Percentiles rank a stretch among this genome's conserved stretches.
phyloP scores from a whole-genome alignment of 306 rosid species.

The Cucurbita maxima region DNA sequence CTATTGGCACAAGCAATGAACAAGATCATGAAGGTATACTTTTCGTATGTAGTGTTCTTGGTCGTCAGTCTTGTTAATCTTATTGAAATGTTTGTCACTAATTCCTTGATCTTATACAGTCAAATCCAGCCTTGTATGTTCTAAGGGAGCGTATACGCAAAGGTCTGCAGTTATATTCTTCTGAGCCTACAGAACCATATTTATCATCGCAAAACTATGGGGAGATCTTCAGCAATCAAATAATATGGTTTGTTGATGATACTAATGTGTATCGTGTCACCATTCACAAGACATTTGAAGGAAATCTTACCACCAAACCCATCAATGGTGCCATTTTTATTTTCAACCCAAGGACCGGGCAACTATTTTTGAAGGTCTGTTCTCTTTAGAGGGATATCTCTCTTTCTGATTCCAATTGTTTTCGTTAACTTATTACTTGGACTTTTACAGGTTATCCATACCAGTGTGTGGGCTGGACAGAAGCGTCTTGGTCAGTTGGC shows the following conservation, averaged over 20 bases:
- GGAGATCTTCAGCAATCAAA: constrained; percentile 98
- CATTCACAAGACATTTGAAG: constrained; percentile 95
- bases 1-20: constrained; percentile 95
- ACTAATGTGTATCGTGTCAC: constrained; percentile 97
- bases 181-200: constrained; percentile 98
- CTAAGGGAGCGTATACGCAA: constrained; percentile 96
- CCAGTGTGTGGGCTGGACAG: constrained; percentile 99
- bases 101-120: constrained; percentile 38
- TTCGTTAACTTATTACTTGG: not conserved
- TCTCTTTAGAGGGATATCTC: not conserved
- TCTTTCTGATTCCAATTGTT: not conserved
- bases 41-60: not conserved
- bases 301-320: constrained; percentile 97
- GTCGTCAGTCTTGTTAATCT: not conserved
- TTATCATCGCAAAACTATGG: constrained; percentile 96
- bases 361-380: constrained; percentile 76
- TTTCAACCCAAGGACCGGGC: constrained; percentile 98
- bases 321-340: constrained; percentile 95
- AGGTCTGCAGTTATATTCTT: constrained; percentile 94
- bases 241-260: constrained; percentile 99
- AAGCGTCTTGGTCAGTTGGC: constrained; percentile 99
- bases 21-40: constrained; percentile 86
- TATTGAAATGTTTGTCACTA: constrained; percentile 2
- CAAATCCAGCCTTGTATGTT: constrained; percentile 96
- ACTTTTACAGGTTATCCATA: constrained; percentile 76